These are phyloP conservation scores for Candida corydali DNA, from an alignment of 805 yeast genomes.

Conservation along the genomic window DNA sequence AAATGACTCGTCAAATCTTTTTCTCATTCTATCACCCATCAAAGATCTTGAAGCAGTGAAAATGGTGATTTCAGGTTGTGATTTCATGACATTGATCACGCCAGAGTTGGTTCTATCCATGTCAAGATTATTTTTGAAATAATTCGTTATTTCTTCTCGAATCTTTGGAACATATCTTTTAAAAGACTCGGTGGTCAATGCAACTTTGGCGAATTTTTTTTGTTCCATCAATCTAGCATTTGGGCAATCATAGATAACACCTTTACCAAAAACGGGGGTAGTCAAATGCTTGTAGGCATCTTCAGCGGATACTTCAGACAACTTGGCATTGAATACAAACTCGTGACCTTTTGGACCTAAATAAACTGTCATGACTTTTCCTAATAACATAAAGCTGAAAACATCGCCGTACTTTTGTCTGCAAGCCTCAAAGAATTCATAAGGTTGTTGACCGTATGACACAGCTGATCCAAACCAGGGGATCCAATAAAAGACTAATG, in stretches of 20 bases:
- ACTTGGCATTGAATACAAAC: slow-evolving; percentile 86
- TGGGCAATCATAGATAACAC: slow-evolving; percentile 96
- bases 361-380: slow-evolving; percentile 91
- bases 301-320: slow-evolving; percentile 89
- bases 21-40: slow-evolving; percentile 88
- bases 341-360: slow-evolving; percentile 98
- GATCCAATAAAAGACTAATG: slow-evolving; percentile 85
- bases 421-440: slow-evolving; percentile 77
- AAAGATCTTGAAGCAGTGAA: slow-evolving; percentile 93
- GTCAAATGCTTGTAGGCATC: slow-evolving; percentile 94
- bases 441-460: slow-evolving; percentile 88
- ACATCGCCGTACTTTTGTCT: slow-evolving; percentile 87
- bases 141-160: slow-evolving; percentile 67
- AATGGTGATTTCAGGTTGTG: slow-evolving; percentile 93
- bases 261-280: slow-evolving; percentile 99
- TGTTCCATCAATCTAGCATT: slow-evolving; percentile 95
- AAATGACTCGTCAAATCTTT: slow-evolving; percentile 72
- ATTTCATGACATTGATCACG: slow-evolving; percentile 61
- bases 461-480: slow-evolving; percentile 96
- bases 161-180: slow-evolving; percentile 83
- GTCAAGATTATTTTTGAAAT: slow-evolving; percentile 53
- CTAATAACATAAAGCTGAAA: slow-evolving; percentile 84
- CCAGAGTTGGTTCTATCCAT: slow-evolving; percentile 37
- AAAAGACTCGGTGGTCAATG: slow-evolving; percentile 83
- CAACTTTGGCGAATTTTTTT: slow-evolving; percentile 91